These are phyloP conservation scores for Phytopythium helicoides DNA, from an alignment of 352 stramenopile genomes.

Conservation along the genomic window DNA sequence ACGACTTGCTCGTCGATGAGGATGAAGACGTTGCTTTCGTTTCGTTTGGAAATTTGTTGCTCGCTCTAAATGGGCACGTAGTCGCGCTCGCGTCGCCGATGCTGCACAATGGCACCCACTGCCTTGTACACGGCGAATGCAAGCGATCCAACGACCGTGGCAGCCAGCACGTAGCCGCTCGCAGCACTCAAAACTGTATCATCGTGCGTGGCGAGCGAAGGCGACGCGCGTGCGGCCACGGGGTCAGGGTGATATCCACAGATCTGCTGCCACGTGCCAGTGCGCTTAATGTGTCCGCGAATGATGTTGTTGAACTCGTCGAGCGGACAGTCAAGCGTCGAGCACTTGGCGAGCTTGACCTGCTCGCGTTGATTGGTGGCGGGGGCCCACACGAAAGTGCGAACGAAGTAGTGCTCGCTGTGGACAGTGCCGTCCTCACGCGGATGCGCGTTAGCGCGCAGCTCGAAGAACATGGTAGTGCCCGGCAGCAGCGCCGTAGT, in stretches of 20 bases:
- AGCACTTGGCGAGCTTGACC: slow-evolving; percentile 79
- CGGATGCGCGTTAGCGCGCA: slow-evolving; percentile 37
- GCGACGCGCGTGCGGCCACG: slow-evolving; percentile 10
- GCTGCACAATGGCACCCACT: slow-evolving; percentile 30
- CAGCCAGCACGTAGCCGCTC: slow-evolving; percentile 36
- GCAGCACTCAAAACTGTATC: slow-evolving; percentile 12
- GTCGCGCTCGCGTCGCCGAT: slow-evolving; percentile 28
- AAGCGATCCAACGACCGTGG: slow-evolving; percentile 40
- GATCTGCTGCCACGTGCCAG: slow-evolving; percentile 80
- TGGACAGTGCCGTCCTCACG: slow-evolving; percentile 12
- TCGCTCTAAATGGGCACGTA: slow-evolving; percentile 41
- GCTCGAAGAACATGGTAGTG: slow-evolving; percentile 83
- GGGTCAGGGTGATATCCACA: slow-evolving; percentile 61
- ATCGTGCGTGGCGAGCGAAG: slow-evolving; percentile 8
- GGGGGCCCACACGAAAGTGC: slow-evolving; percentile 78
- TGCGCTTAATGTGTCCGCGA: slow-evolving; percentile 52
- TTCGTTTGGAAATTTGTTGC: too few relatives aligned
- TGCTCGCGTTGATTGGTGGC: slow-evolving; percentile 53
- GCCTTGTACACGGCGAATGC: slow-evolving; percentile 58
- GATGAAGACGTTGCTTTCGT: not conserved
- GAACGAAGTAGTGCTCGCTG: slow-evolving; percentile 57
- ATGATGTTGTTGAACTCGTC: slow-evolving; percentile 80
- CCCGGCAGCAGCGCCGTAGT: slow-evolving; percentile 62
- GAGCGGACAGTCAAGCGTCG: slow-evolving; percentile 59
- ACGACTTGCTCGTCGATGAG: not conserved